Conservation (phyloP, 352 stramenopile genomes). For the Phytophthora quininea region DNA sequence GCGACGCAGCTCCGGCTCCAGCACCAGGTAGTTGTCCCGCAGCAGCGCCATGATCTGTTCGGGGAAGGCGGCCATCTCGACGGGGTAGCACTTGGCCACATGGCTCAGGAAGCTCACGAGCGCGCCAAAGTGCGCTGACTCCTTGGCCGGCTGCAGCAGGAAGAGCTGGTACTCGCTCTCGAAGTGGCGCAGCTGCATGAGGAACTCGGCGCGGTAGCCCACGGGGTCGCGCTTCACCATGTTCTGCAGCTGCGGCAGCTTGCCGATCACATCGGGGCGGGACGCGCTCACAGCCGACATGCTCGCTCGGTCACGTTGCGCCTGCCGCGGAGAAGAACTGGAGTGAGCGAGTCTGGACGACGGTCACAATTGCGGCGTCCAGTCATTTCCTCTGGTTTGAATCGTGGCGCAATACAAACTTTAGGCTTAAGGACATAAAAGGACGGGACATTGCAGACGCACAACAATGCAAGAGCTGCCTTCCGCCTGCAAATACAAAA, state of each 20-base stretch:
- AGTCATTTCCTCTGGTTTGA: not conserved
- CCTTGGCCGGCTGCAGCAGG: slow-evolving; percentile 90
- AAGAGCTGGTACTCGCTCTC: slow-evolving; percentile 97
- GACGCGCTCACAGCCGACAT: slow-evolving; percentile 81
- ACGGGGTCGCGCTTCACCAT: slow-evolving; percentile 97
- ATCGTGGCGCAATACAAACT: too few species aligned
- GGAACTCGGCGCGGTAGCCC: slow-evolving; percentile 97
- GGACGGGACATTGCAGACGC: slow-evolving; percentile 13
- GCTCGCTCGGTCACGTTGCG: not conserved
- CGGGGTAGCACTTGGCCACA: slow-evolving; percentile 89
- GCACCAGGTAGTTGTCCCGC: slow-evolving; percentile 87
- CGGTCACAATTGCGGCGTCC: too few species aligned
- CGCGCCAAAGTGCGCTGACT: slow-evolving; percentile 93
- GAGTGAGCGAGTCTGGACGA: not conserved
- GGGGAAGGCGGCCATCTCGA: slow-evolving; percentile 87
- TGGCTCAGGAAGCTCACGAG: slow-evolving; percentile 97
- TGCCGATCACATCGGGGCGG: slow-evolving; percentile 87
- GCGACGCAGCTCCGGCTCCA: slow-evolving; percentile 92
- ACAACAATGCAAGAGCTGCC: slow-evolving; percentile 30
- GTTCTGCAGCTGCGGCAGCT: slow-evolving; percentile 98
- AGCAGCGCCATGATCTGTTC: slow-evolving; percentile 94
- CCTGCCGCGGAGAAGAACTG: not conserved
- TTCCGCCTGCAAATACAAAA: slow-evolving; percentile 21
- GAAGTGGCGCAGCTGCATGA: slow-evolving; percentile 96
- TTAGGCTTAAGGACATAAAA: too few species aligned